These are phyloP conservation scores for Myxozyma neotropica DNA, from an alignment of 805 yeast species.

Conservation along the genomic window DNA sequence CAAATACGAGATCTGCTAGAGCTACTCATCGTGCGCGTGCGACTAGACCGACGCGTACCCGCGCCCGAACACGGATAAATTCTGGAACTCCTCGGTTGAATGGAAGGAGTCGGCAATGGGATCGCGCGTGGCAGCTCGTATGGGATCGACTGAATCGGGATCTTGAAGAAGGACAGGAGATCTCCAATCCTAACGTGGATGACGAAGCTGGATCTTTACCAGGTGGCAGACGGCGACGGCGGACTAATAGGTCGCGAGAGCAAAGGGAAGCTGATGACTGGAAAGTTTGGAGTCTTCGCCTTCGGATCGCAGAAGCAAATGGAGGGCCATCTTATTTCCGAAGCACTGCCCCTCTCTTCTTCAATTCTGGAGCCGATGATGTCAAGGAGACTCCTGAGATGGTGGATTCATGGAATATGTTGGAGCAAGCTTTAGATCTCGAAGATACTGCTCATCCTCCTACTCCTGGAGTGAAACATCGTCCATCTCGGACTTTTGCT, in stretches of 20 bases:
- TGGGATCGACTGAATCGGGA: constrained; percentile 32
- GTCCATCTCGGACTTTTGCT: constrained; percentile 19
- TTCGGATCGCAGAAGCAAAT: constrained; percentile 22
- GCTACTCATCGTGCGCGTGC: constrained; percentile 14
- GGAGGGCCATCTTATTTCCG: constrained; percentile 25
- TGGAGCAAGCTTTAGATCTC: constrained; percentile 38
- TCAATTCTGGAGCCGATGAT: constrained; percentile 5
- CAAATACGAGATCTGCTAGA: constrained; percentile 13
- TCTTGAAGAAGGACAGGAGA: constrained; percentile 7
- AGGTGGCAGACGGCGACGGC: background rate
- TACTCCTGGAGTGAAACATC: constrained; percentile 1
- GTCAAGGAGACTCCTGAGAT: constrained; percentile 36
- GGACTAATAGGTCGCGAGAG: background rate
- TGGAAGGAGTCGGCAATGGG: constrained; percentile 20
- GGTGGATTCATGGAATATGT: constrained; percentile 40
- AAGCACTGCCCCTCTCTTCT: constrained; percentile 25
- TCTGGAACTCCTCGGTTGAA: background rate
- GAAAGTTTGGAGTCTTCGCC: constrained; percentile 23
- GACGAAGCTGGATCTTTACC: background rate
- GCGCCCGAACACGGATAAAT: background rate
- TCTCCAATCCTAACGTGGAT: background rate
- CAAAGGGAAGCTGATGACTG: constrained; percentile 21
- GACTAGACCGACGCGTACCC: background rate
- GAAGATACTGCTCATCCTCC: constrained; percentile 25
- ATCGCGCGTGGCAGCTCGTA: constrained; percentile 31